These are phyloP conservation scores for Parmelia sp. DNA, from an alignment of 495 filamentous ascomycete species.

Conservation along the genomic window DNA sequence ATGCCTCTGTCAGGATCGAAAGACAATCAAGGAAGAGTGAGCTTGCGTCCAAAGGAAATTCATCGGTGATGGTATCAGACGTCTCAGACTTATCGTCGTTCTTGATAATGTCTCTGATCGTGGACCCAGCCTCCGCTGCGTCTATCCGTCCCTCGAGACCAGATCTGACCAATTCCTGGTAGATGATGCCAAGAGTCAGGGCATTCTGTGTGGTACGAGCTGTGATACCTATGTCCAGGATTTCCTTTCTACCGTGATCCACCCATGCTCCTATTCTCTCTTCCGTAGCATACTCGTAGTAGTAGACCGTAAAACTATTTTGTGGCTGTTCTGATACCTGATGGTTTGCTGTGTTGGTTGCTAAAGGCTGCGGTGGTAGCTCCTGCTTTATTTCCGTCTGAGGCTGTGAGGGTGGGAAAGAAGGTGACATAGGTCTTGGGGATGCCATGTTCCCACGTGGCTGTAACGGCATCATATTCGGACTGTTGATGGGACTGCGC, in stretches of 20 bases:
- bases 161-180: constrained; percentile 77
- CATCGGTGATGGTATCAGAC: constrained; percentile 28
- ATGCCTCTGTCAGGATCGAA: constrained; percentile 67
- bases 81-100: constrained; percentile 39
- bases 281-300: constrained; percentile 54
- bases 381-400: constrained; percentile 29
- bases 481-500: constrained; percentile 29
- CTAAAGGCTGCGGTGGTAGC: constrained; percentile 30
- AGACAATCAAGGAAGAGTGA: constrained; percentile 76
- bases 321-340: constrained; percentile 24
- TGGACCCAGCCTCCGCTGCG: constrained; percentile 60
- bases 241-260: constrained; percentile 37
- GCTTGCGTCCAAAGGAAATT: constrained; percentile 49
- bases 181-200: constrained; percentile 59
- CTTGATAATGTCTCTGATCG: constrained; percentile 68
- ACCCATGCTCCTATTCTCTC: constrained; percentile 45
- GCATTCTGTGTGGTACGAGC: constrained; percentile 60
- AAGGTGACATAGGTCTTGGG: constrained; percentile 37
- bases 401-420: constrained; percentile 28
- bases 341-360: constrained; percentile 23
- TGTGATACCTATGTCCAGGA: constrained; percentile 43
- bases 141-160: constrained; percentile 61
- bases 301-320: constrained; percentile 33
- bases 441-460: constrained; percentile 15
- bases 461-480: constrained; percentile 16